These are phyloP conservation scores for Trametes cubensis DNA, from an alignment of 768 basidiomycete genomes.

Conservation along the genomic window DNA sequence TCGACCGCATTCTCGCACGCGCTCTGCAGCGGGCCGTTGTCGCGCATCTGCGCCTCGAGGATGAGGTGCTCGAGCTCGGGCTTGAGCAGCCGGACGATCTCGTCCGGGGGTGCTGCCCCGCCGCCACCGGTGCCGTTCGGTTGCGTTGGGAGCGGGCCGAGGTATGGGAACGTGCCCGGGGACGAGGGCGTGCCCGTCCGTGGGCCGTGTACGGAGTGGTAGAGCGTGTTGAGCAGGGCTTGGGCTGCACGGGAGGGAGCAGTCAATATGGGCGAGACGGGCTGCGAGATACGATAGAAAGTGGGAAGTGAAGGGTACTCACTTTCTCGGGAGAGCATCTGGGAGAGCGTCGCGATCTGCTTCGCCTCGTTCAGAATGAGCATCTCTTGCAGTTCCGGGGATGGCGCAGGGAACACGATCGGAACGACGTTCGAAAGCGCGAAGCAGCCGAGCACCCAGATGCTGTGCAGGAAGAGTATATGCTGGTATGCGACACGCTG, in stretches of 20 bases:
- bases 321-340: conserved; percentile 60
- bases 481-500: conserved; percentile 75
- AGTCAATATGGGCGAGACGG: background rate
- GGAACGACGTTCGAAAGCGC: conserved; percentile 75
- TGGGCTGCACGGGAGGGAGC: background rate
- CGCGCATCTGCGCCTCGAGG: conserved; percentile 63
- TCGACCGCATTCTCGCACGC: conserved; percentile 25
- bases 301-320: too few species aligned
- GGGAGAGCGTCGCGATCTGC: conserved; percentile 45
- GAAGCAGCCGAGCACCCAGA: conserved; percentile 74
- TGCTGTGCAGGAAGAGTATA: conserved; percentile 72
- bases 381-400: conserved; percentile 33
- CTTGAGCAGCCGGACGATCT: conserved; percentile 46
- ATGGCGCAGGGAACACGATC: conserved; percentile 52
- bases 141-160: conserved; percentile 30
- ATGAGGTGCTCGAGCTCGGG: conserved; percentile 67
- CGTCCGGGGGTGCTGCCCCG: conserved; percentile 35
- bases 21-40: conserved; percentile 55
- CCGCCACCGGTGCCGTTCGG: background rate
- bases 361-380: conserved; percentile 38
- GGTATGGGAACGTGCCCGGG: conserved; percentile 42
- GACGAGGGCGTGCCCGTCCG: conserved; percentile 29
- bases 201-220: conserved; percentile 51
- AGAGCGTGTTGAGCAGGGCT: conserved; percentile 13
- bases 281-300: too few species aligned